Percentiles rank a stretch among this genome's conserved stretches.
These are phyloP conservation scores for Didymella exigua DNA, from an alignment of 2,329 filamentous ascomycete genomes.

Conservation along the genomic window DNA sequence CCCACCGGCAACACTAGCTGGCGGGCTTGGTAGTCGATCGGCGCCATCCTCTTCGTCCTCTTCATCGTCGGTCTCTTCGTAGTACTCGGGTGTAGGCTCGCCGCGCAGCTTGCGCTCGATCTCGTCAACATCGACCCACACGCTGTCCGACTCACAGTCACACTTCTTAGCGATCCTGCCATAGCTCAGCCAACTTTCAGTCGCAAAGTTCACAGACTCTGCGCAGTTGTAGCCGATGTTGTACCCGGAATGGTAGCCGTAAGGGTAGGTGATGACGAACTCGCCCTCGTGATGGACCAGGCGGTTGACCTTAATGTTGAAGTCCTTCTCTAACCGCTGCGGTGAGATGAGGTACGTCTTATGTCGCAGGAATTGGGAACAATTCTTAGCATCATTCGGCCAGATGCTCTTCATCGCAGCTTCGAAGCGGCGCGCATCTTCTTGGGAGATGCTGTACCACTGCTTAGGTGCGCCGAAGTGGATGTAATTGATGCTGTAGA, in stretches of 20 bases:
- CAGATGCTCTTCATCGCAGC: constrained; percentile 94
- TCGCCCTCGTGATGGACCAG: constrained; percentile 95
- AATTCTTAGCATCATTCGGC: constrained; percentile 93
- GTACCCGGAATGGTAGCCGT: constrained; percentile 97
- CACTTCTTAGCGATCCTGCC: constrained; percentile 96
- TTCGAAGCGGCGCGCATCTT: constrained; percentile 90
- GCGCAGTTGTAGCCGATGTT: constrained; percentile 99
- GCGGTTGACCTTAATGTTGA: constrained; percentile 94
- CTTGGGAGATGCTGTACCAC: constrained; percentile 99
- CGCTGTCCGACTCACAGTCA: constrained; percentile 94
- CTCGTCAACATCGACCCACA: constrained; percentile 96
- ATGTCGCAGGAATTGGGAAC: constrained; percentile 93
- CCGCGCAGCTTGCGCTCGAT: constrained; percentile 93
- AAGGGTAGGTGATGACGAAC: constrained; percentile 97
- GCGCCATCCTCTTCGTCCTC: constrained; percentile 63
- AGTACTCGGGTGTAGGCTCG: constrained; percentile 79
- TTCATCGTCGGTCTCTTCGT: constrained; percentile 76
- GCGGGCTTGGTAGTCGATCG: constrained; percentile 75
- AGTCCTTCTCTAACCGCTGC: constrained; percentile 81
- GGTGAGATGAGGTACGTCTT: constrained; percentile 98
- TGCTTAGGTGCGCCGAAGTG: constrained; percentile 98
- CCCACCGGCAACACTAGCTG: constrained; percentile 72
- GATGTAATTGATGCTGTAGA: constrained; percentile 99
- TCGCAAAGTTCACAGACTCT: constrained; percentile 97
- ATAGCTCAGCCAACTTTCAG: constrained; percentile 93